Evolutionary conservation across 179 eudicot species (phyloP).

Genomic region (Beta macrorhiza): DNA sequence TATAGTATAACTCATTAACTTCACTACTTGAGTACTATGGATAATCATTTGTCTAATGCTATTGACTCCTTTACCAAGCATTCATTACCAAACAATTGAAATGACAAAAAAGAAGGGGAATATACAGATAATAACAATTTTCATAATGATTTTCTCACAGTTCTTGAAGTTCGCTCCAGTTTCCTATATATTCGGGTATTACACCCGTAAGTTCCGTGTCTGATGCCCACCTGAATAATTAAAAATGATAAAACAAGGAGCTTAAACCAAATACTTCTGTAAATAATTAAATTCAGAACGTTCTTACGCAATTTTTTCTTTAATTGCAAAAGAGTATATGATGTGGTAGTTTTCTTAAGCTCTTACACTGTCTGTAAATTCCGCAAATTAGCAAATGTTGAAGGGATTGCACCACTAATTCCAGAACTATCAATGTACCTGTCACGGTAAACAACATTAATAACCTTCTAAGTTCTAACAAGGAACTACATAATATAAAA

Average conservation of each 20-base stretch:
- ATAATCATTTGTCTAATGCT: neutral
- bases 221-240: slow-evolving; percentile 69
- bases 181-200: slow-evolving; percentile 79
- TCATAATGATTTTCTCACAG: slow-evolving; percentile 46
- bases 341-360: neutral
- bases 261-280: neutral
- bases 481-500: neutral
- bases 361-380: slow-evolving; percentile 58
- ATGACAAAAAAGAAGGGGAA: neutral
- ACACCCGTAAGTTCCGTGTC: slow-evolving; percentile 61
- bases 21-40: neutral
- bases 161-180: slow-evolving; percentile 54
- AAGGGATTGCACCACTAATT: slow-evolving; percentile 69
- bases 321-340: neutral
- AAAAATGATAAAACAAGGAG: slow-evolving; percentile 10
- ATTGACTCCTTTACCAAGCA: neutral
- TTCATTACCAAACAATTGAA: neutral
- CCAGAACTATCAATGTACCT: slow-evolving; percentile 78
- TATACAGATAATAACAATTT: neutral
- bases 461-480: too few relatives aligned
- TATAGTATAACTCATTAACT: neutral
- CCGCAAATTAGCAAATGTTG: slow-evolving; percentile 56
- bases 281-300: neutral
- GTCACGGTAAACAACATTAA: slow-evolving; percentile 12
- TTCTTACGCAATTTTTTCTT: neutral